phyloP scores from a whole-genome alignment of 148 eudicot genomes.

The Spergularia bocconei region DNA sequence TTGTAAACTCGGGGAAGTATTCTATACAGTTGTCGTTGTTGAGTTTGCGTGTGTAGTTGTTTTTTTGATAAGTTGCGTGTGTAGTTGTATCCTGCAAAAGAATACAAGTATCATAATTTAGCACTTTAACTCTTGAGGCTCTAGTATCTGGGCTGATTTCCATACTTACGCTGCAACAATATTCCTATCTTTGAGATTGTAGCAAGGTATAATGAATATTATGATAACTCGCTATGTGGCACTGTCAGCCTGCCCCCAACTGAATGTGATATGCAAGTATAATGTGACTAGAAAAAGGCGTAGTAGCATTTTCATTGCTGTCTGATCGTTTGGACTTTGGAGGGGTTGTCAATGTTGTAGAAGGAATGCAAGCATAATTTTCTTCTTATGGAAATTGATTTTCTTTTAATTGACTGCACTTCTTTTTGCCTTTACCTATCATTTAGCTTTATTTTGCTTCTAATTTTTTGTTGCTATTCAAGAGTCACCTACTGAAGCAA shows the following conservation, averaged over 20 bases:
- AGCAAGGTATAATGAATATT: background rate
- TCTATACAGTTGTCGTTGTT: background rate
- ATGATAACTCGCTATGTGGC: background rate
- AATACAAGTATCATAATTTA: background rate
- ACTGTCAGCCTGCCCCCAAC: background rate
- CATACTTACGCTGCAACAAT: background rate
- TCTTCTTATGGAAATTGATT: background rate
- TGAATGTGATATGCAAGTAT: background rate
- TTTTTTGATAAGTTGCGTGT: background rate
- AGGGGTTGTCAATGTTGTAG: no score
- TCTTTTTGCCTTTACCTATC: background rate
- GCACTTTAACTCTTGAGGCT: background rate
- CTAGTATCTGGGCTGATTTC: background rate
- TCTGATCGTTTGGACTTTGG: no score
- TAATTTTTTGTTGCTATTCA: background rate
- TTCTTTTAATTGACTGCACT: background rate
- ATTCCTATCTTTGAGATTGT: background rate
- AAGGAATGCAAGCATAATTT: no score
- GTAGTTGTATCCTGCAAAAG: background rate
- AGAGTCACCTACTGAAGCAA: conserved; percentile 5
- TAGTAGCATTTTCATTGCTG: no score
- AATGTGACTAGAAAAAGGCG: background rate
- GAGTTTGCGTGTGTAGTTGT: background rate
- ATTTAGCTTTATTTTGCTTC: background rate
- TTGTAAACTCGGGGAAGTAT: background rate